A percentile compares a stretch with the other conserved stretches of the same genome.
phyloP scores from a whole-genome alignment of 495 filamentous ascomycete species.

The Daldinia loculata region DNA sequence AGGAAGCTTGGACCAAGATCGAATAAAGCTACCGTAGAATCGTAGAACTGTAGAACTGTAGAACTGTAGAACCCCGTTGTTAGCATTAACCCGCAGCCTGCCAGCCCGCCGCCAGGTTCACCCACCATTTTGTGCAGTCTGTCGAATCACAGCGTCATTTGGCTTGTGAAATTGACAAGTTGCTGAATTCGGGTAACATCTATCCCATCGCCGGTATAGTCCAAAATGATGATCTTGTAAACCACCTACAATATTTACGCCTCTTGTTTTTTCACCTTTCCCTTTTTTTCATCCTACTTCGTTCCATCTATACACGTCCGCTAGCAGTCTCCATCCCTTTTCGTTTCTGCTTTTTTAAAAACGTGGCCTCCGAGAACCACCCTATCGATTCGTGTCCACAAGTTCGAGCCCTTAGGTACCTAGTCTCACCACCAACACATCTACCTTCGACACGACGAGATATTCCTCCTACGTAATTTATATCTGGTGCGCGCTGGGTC shows the following conservation, averaged over 20 bases:
- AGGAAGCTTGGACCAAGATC: constrained; percentile 30
- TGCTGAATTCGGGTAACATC: constrained; percentile 38
- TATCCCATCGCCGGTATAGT: constrained; percentile 7
- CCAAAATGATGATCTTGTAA: constrained; percentile 32
- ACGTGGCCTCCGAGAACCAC: constrained; percentile 37
- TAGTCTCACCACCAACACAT: constrained; percentile 10
- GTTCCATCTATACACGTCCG: constrained; percentile 2
- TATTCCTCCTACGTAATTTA: not conserved
- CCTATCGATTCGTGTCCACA: constrained; percentile 38
- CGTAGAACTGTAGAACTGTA: too few species aligned
- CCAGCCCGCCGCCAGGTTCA: not conserved
- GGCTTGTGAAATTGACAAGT: constrained; percentile 44
- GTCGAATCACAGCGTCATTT: constrained; percentile 43
- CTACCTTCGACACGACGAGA: constrained; percentile 9
- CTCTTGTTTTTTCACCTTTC: constrained; percentile 7
- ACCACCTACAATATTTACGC: constrained; percentile 7
- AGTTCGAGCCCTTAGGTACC: constrained; percentile 6
- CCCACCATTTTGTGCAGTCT: constrained; percentile 31
- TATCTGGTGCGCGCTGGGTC: constrained; percentile 6
- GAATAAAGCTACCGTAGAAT: not conserved
- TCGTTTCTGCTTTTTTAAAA: constrained; percentile 25
- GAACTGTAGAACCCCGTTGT: not conserved
- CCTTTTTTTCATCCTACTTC: constrained; percentile 1
- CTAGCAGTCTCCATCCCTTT: constrained; percentile 11
- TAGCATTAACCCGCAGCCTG: not conserved